Conservation (phyloP, 1,284 basidiomycete species). For the Papiliotrema laurentii region DNA sequence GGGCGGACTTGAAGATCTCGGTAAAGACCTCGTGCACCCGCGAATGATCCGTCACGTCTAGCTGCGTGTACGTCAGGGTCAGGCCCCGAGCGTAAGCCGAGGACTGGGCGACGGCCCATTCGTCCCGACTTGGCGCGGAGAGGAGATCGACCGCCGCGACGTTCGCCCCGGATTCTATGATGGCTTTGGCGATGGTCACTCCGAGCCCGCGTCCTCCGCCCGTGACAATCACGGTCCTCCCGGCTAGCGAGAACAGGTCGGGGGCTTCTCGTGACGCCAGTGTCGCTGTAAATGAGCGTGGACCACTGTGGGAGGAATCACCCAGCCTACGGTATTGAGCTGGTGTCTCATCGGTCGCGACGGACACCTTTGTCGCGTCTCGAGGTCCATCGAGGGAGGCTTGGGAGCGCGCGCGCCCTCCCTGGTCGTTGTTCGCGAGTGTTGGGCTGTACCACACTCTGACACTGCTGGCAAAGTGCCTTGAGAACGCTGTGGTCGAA, state of each 20-base stretch:
- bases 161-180: slow-evolving; percentile 71
- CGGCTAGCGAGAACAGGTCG: slow-evolving; percentile 60
- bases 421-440: no score
- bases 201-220: slow-evolving; percentile 77
- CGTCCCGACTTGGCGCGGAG: slow-evolving; percentile 56
- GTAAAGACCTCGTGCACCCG: slow-evolving; percentile 53
- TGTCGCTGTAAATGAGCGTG: slow-evolving; percentile 2
- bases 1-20: slow-evolving; percentile 53
- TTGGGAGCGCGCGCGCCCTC: no score
- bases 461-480: no score
- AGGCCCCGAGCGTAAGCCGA: slow-evolving; percentile 52
- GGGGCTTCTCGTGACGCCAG: slow-evolving; percentile 11
- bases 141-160: slow-evolving; percentile 75
- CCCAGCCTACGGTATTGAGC: no score
- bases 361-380: no score
- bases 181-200: slow-evolving; percentile 71
- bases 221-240: slow-evolving; percentile 69
- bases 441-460: no score
- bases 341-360: no score
- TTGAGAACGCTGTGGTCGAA: no score
- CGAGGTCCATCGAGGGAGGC: no score
- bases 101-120: slow-evolving; percentile 59
- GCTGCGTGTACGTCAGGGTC: slow-evolving; percentile 62
- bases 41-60: slow-evolving; percentile 62
- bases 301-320: no score